Base-by-base conservation (phyloP, 257 asterid species). In the Solanum gandarillasii region DNA sequence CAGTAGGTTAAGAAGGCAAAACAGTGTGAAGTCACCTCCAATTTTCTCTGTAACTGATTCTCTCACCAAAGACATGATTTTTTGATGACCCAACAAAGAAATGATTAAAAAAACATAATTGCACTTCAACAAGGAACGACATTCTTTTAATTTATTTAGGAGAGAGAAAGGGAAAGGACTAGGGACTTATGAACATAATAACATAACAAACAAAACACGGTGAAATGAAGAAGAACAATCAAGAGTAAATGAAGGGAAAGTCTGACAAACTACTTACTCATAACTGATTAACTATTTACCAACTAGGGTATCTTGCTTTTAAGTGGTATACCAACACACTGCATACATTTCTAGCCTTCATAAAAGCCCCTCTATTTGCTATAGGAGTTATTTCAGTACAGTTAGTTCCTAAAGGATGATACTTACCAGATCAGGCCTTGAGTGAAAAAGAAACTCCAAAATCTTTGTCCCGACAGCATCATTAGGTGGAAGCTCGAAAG, bases 401-500 rank as follows among this genome's bases (percentile, higher is more conserved):
- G 41, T 52, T 74, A 23, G 75, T 78, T 43, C 58, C 32, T 73
- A 55, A 72, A 52, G 85, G 86, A 87, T 87, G 71, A 85, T 88
- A 82, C 97, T 94, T 88, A 97, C 99, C 96, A 97, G 92, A 92
- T 97, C 99, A 65, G 98, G 89, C 91, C 99, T 96, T 60, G 99
- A 96, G 94, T 95, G 98, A 92, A 97, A 97, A 84, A 97, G 95
- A 74, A 96, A 97, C 94, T 92, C 90, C 95, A 97, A 90, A 91
- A 96, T 92, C 93, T 90, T 93, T 83, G 99, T 97, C 84, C 99
- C 99, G 36, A 97, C 88, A 65, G 99, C 99, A 86, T 90, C 94
- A 92, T 97, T 97, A 70, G 99, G 98, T 83, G 99, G 99, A 90
- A 97, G 98, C 94, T 97, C 99, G 91, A 97, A 97, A 60, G 99